Percentiles rank a stretch among this genome's conserved stretches.
phyloP scores from a whole-genome alignment of 768 basidiomycete species.

The Calocybe gangraenosa region DNA sequence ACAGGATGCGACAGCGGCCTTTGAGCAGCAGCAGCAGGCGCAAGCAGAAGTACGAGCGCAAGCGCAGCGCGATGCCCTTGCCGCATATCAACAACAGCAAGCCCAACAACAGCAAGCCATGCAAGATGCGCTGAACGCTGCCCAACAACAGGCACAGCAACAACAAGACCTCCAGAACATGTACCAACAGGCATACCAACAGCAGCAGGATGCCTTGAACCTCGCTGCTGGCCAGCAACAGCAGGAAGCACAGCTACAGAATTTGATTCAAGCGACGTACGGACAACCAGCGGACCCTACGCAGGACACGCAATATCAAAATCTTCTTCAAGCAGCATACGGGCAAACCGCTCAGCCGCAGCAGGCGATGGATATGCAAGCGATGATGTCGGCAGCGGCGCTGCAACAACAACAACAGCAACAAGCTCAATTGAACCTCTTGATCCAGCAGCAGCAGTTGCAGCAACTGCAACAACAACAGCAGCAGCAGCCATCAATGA shows the following conservation, averaged over 20 bases:
- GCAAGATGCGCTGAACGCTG: conserved; percentile 9
- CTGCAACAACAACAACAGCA: conserved; percentile 2
- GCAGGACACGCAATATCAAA: conserved; percentile 1
- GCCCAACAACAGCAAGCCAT: conserved; percentile 16
- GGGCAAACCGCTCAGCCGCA: not conserved
- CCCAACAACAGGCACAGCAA: conserved; percentile 16
- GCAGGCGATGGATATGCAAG: not conserved
- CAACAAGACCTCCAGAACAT: conserved; percentile 12
- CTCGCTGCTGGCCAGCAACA: conserved; percentile 1
- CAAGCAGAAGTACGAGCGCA: conserved; percentile 4
- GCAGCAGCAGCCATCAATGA: not conserved
- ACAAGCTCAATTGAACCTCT: conserved; percentile 1
- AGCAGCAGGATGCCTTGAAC: conserved; percentile 6
- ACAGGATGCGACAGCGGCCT: not conserved
- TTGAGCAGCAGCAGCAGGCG: conserved; percentile 7
- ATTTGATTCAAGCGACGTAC: not conserved
- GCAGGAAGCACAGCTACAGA: not conserved
- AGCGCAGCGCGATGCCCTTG: conserved; percentile 1
- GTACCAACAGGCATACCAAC: conserved; percentile 9
- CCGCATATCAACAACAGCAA: conserved; percentile 10
- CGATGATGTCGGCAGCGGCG: not conserved
- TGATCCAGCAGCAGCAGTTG: conserved; percentile 2
- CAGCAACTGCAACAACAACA: not conserved
- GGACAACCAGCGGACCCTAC: not conserved
- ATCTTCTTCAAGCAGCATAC: not conserved